A percentile compares a stretch with the other conserved stretches of the same genome.
phyloP scores from a whole-genome alignment of 2,329 filamentous ascomycete species.

The Colletotrichum cordylinicola region DNA sequence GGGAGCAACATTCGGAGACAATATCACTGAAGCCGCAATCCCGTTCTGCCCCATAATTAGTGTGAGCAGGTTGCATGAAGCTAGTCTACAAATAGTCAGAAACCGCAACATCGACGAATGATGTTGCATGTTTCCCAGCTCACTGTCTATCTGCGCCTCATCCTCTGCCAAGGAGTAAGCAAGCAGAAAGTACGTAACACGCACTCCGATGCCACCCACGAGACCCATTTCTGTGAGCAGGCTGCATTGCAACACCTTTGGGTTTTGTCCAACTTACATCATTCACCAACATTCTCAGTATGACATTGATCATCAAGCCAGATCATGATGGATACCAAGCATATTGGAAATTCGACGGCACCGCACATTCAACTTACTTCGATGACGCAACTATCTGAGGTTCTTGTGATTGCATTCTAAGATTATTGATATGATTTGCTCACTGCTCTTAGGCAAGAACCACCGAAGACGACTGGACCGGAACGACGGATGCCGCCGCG shows the following conservation, averaged over 20 bases:
- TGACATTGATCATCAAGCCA: neutral
- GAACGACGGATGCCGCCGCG: conserved; percentile 44
- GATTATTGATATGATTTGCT: neutral
- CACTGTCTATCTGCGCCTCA: neutral
- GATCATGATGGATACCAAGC: conserved; percentile 27
- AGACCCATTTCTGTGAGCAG: neutral
- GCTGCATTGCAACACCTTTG: neutral
- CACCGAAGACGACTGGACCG: conserved; percentile 51
- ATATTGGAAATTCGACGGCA: neutral
- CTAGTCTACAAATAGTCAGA: conserved; percentile 26
- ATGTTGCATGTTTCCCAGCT: neutral
- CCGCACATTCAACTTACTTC: neutral
- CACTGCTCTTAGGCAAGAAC: conserved; percentile 35
- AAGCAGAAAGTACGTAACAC: neutral
- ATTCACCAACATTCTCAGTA: neutral
- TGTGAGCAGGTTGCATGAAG: conserved; percentile 41
- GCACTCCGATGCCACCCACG: neutral
- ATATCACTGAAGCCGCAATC: neutral
- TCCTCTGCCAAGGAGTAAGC: neutral
- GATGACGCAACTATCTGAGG: conserved; percentile 40
- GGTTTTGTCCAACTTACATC: neutral
- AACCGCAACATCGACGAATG: neutral
- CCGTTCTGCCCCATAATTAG: neutral
- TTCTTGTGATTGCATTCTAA: conserved; percentile 25
- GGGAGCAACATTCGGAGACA: neutral